These are phyloP conservation scores for Pseudopyrenochaeta lycopersici DNA, from an alignment of 2,329 filamentous ascomycete genomes.

Conservation along the genomic window DNA sequence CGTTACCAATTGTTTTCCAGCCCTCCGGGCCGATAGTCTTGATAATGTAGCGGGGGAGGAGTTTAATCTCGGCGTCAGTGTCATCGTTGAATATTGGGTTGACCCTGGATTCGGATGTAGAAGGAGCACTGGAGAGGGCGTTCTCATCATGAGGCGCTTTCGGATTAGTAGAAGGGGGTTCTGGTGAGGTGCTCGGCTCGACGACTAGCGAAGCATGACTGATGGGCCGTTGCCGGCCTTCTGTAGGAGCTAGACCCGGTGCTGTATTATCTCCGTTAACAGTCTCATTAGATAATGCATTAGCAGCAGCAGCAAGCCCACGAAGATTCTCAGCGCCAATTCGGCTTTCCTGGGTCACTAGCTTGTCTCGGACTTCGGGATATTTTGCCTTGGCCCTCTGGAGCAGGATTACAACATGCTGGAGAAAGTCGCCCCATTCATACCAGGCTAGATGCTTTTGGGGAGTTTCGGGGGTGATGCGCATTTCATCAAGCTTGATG, in stretches of 20 bases:
- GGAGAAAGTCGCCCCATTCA: slow-evolving; percentile 27
- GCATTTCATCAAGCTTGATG: slow-evolving; percentile 36
- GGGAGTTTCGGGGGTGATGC: slow-evolving; percentile 20
- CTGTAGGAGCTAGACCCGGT: background rate
- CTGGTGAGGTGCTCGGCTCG: background rate
- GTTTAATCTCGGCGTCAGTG: background rate
- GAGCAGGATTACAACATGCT: slow-evolving; percentile 24
- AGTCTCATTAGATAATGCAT: slow-evolving; percentile 31
- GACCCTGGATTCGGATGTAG: background rate
- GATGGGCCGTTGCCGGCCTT: background rate
- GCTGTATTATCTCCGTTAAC: background rate
- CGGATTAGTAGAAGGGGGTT: background rate
- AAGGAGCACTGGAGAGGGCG: background rate
- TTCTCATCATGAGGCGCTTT: background rate
- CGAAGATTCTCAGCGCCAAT: slow-evolving; percentile 33
- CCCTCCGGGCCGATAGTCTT: slow-evolving; percentile 36
- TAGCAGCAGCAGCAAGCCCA: slow-evolving; percentile 44
- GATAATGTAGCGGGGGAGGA: slow-evolving; percentile 26
- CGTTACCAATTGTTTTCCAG: slow-evolving; percentile 27
- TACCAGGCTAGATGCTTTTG: slow-evolving; percentile 24
- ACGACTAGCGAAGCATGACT: background rate
- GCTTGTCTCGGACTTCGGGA: slow-evolving; percentile 12
- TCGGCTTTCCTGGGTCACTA: background rate
- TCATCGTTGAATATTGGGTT: background rate
- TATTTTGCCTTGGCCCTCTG: slow-evolving; percentile 17